phyloP scores from a whole-genome alignment of 768 basidiomycete species.

The Lepiota brunneoincarnata region DNA sequence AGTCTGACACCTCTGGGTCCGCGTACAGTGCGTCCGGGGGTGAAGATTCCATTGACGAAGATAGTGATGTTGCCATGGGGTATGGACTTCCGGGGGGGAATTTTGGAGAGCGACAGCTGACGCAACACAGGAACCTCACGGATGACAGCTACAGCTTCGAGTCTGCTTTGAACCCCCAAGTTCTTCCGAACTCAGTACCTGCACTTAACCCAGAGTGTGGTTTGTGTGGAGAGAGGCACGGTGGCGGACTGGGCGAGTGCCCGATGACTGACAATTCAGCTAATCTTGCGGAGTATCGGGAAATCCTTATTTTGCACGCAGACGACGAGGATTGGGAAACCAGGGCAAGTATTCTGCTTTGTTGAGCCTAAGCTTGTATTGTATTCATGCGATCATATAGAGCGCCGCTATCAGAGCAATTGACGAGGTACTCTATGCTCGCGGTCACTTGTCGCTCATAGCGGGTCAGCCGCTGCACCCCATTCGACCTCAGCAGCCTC shows the following conservation, averaged over 20 bases:
- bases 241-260: conserved; percentile 41
- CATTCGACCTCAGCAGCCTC: conserved; percentile 31
- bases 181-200: conserved; percentile 16
- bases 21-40: conserved; percentile 30
- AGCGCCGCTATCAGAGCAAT: conserved; percentile 66
- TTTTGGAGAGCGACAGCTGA: conserved; percentile 16
- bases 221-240: conserved; percentile 58
- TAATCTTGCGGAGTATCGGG: conserved; percentile 67
- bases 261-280: conserved; percentile 63
- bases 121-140: conserved; percentile 6
- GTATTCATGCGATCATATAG: conserved; percentile 29
- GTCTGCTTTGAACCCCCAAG: conserved; percentile 11
- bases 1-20: conserved; percentile 28
- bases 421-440: conserved; percentile 56
- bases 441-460: conserved; percentile 56
- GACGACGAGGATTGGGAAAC: conserved; percentile 65
- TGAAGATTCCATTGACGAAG: conserved; percentile 17
- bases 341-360: conserved; percentile 41
- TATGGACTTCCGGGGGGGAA: conserved; percentile 17
- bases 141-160: background rate
- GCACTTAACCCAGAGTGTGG: conserved; percentile 41
- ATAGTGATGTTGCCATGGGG: conserved; percentile 16
- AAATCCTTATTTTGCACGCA: conserved; percentile 60
- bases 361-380: background rate
- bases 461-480: conserved; percentile 63